Base-by-base conservation (phyloP, 768 basidiomycete genomes). In the Boletus pseudo-olivaceus region DNA sequence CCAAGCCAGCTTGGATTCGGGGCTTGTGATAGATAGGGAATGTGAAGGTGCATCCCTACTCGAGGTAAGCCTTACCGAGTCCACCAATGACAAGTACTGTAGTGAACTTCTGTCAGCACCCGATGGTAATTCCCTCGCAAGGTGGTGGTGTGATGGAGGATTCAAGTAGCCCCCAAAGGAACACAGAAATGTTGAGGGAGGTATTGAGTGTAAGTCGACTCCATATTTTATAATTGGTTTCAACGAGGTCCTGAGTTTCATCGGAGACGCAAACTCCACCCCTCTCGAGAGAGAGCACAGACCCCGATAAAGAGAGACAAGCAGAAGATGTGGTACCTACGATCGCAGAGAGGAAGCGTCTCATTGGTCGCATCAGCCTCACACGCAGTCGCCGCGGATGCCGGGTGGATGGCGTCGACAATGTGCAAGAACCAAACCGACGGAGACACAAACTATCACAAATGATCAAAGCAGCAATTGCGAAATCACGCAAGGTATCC, bases 1-100 rank as follows among this genome's bases (percentile, higher is more conserved):
- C 10, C 64, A 66, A 46, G 52, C 66, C 19, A 66, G 64, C 54
- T 41, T 67, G 59, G 66, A 67, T 47, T 68, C 67, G 47, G 66
- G 66, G 44, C 57, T 68, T 9, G 66, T 41, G 53, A 68, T 67
- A 30, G 65, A 67, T 34, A 56, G 43, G 47, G 60, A 50, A 29
- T 50, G 12, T 40, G 65, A 67, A 34, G 63, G 61, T 32, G 52
- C 44, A 49, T 66, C 64, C 33, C 42, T 67, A 5, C 66, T 67
- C 20, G 58, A 67, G 61, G 66, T 66, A 38, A 53, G 67, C 30
- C 54, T 53, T 47, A 39, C 54, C 49, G 4, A 30, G 35, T 54
- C 30, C 12, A 11, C 29, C n/a, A 26, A 45, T 26, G 42, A 29
- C 34, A 37, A 43, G 35, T 44, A 40, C 46, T 43, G 42, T 42